Evolutionary conservation across 805 yeast species (phyloP).

Genomic region (Saccharomycopsis sp.): DNA sequence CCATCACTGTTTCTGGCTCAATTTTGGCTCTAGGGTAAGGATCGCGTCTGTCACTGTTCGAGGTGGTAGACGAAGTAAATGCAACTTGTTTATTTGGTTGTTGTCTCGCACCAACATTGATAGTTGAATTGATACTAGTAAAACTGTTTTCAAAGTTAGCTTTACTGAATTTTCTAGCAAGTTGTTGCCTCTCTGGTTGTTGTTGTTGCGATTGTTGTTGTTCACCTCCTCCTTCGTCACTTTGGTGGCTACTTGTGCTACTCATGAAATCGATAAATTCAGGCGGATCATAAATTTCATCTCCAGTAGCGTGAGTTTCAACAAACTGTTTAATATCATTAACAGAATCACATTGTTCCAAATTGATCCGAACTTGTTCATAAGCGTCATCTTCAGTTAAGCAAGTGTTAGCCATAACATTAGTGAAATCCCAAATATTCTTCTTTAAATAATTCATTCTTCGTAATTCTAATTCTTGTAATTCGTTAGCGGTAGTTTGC

Average conservation of each 20-base stretch:
- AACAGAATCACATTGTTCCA: constrained; percentile 62
- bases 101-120: background rate
- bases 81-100: constrained; percentile 10
- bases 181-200: too few species aligned
- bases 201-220: too few species aligned
- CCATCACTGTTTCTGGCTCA: too few species aligned
- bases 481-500: constrained; percentile 52
- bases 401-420: constrained; percentile 66
- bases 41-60: too few species aligned
- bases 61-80: constrained; percentile 17
- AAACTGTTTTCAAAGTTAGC: constrained; percentile 21
- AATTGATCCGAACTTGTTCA: constrained; percentile 57
- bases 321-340: constrained; percentile 55
- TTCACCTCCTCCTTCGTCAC: background rate
- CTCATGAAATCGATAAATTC: constrained; percentile 54
- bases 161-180: constrained; percentile 1
- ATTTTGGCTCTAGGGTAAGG: too few species aligned
- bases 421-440: constrained; percentile 73
- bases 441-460: constrained; percentile 62
- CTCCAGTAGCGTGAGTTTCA: constrained; percentile 53
- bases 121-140: constrained; percentile 12
- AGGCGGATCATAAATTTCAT: constrained; percentile 50
- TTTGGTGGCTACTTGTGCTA: background rate
- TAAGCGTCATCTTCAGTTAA: constrained; percentile 73
- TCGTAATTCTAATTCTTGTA: constrained; percentile 66